Evolutionary conservation across 2,329 filamentous ascomycete species (phyloP).

Genomic region (Dactylellina drechsleri): DNA sequence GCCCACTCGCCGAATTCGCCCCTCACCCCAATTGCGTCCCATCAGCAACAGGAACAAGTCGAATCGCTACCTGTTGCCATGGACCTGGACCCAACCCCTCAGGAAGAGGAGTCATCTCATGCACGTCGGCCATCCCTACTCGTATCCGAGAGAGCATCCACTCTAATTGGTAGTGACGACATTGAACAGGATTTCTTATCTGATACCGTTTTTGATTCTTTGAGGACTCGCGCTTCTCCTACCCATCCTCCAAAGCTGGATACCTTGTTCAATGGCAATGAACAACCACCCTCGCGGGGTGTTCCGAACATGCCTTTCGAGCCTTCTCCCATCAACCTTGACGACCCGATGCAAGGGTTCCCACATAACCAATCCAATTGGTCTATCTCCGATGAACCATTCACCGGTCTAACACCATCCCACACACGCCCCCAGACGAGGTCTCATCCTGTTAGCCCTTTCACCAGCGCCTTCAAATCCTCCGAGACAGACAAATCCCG

Average conservation of each 20-base stretch:
- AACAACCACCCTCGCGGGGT: constrained; percentile 44
- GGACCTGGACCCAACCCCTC: constrained; percentile 52
- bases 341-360: constrained; percentile 46
- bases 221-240: constrained; percentile 58
- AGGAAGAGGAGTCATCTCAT: constrained; percentile 54
- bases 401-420: constrained; percentile 36
- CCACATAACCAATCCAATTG: constrained; percentile 37
- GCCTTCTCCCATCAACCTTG: constrained; percentile 49
- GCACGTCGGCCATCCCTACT: constrained; percentile 55
- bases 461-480: constrained; percentile 34
- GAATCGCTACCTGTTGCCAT: constrained; percentile 34
- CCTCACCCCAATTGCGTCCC: constrained; percentile 45
- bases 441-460: constrained; percentile 50
- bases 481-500: constrained; percentile 26
- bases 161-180: constrained; percentile 58
- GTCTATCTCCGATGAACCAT: constrained; percentile 46
- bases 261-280: constrained; percentile 45
- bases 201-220: constrained; percentile 59
- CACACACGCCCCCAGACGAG: constrained; percentile 51
- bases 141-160: constrained; percentile 58
- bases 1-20: constrained; percentile 34
- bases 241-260: constrained; percentile 52
- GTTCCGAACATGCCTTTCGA: constrained; percentile 37
- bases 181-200: constrained; percentile 58
- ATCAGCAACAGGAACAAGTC: constrained; percentile 10